Percentiles rank a stretch among this genome's conserved stretches.
Conservation (phyloP, 2,329 filamentous ascomycete genomes). For the Chaetomium olivaceum region DNA sequence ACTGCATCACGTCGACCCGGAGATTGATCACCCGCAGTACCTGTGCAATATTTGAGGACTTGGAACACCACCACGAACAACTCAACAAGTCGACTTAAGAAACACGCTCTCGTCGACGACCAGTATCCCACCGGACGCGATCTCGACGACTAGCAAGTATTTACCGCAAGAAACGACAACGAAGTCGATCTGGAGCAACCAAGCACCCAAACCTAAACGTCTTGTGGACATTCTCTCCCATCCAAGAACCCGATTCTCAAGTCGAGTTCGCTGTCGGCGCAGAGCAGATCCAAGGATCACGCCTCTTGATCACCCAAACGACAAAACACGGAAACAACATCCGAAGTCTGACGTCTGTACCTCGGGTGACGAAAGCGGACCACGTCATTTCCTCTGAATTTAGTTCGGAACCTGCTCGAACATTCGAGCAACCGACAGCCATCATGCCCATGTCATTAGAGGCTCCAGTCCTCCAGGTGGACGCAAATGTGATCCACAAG, state of each 20-base stretch:
- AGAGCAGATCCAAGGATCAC: constrained; percentile 33
- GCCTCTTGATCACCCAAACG: constrained; percentile 1
- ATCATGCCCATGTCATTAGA: constrained; percentile 82
- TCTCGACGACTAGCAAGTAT: constrained; percentile 14
- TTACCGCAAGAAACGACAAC: background rate
- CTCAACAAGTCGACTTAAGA: constrained; percentile 12
- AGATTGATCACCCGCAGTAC: constrained; percentile 18
- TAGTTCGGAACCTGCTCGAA: constrained; percentile 37
- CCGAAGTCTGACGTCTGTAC: constrained; percentile 30
- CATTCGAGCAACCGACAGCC: constrained; percentile 40
- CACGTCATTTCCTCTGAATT: constrained; percentile 31
- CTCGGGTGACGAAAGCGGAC: constrained; percentile 30
- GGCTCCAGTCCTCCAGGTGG: constrained; percentile 85
- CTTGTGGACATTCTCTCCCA: background rate
- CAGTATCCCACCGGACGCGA: background rate
- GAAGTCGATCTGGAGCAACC: background rate
- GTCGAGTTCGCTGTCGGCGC: constrained; percentile 26
- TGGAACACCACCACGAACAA: background rate
- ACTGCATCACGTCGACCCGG: constrained; percentile 20
- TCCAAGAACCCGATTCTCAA: background rate
- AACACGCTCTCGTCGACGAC: background rate
- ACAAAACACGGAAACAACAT: background rate
- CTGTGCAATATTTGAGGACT: background rate
- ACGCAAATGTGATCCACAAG: constrained; percentile 88
- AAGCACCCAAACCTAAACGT: background rate